Percentiles rank a stretch among this genome's conserved stretches.
phyloP scores from a whole-genome alignment of 306 rosid genomes.

The Gillenia trifoliata region DNA sequence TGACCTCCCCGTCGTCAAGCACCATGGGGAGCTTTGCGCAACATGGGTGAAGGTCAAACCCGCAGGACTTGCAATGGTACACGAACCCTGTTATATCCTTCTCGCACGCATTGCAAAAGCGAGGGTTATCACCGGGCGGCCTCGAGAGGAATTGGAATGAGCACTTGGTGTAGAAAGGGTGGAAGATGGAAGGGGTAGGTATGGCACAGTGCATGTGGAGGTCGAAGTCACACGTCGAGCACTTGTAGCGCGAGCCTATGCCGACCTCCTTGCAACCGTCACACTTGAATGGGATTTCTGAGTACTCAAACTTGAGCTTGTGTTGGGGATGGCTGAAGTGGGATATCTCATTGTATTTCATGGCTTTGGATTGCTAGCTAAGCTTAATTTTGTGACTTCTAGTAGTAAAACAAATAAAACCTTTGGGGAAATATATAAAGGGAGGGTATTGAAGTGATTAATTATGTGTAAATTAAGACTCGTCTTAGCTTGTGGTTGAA shows the following conservation, averaged over 20 bases:
- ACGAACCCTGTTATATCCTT: slow-evolving; percentile 70
- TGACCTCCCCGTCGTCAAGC: slow-evolving; percentile 63
- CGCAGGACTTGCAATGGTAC: slow-evolving; percentile 74
- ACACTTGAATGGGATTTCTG: slow-evolving; percentile 82
- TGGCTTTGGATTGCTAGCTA: slow-evolving; percentile 16
- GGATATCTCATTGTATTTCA: slow-evolving; percentile 72
- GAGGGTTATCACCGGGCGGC: slow-evolving; percentile 54
- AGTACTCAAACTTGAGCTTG: slow-evolving; percentile 65
- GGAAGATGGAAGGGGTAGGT: slow-evolving; percentile 45
- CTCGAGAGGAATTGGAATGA: slow-evolving; percentile 61
- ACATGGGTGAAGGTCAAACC: slow-evolving; percentile 90
- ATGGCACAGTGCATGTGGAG: slow-evolving; percentile 83
- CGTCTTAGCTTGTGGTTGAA: slow-evolving; percentile 50
- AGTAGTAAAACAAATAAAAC: not conserved
- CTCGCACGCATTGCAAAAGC: slow-evolving; percentile 90
- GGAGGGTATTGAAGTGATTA: not conserved
- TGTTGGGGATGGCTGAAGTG: slow-evolving; percentile 87
- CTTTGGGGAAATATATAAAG: slow-evolving; percentile 17
- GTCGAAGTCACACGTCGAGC: slow-evolving; percentile 66
- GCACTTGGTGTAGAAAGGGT: slow-evolving; percentile 82
- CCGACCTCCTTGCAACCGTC: slow-evolving; percentile 94
- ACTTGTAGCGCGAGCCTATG: slow-evolving; percentile 79
- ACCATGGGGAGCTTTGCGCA: slow-evolving; percentile 88
- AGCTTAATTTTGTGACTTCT: not conserved
- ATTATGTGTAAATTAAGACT: not conserved